phyloP scores from a whole-genome alignment of 169 alveolate species.

The Plasmodium adleri region DNA sequence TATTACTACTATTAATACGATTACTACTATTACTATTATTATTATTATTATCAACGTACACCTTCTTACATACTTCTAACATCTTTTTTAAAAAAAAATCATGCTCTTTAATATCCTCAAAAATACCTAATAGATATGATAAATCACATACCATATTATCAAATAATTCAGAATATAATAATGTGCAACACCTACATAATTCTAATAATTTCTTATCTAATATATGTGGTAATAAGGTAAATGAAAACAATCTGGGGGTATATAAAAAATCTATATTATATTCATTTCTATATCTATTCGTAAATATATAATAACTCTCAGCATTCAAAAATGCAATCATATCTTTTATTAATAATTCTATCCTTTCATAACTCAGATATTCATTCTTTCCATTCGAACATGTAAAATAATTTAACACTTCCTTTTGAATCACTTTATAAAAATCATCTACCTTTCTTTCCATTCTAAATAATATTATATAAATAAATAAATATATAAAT shows the following conservation, averaged over 20 bases:
- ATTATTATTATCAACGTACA: constrained; percentile 13
- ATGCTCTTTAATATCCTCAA: constrained; percentile 15
- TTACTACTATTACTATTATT: constrained; percentile 39
- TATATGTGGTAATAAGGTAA: constrained; percentile 40
- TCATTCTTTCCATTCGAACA: constrained; percentile 34
- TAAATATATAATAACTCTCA: constrained; percentile 29
- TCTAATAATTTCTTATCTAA: constrained; percentile 10
- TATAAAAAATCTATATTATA: not conserved
- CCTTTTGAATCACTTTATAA: constrained; percentile 30
- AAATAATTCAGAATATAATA: constrained; percentile 45
- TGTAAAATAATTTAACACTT: constrained; percentile 33
- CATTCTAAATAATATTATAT: constrained; percentile 1
- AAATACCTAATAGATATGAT: constrained; percentile 23
- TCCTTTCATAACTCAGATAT: constrained; percentile 45
- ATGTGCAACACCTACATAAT: constrained; percentile 35
- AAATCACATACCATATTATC: constrained; percentile 69
- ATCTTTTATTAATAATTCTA: constrained; percentile 28
- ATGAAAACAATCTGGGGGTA: constrained; percentile 44
- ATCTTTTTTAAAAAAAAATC: constrained; percentile 37
- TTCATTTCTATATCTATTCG: not conserved
- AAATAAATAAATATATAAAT: not conserved
- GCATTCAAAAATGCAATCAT: constrained; percentile 12
- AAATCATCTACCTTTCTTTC: constrained; percentile 48
- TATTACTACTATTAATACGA: constrained; percentile 36
- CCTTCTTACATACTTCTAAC: constrained; percentile 38